Evolutionary conservation across 148 eudicot species (phyloP).

Genomic region (Pharnaceum exiguum): DNA sequence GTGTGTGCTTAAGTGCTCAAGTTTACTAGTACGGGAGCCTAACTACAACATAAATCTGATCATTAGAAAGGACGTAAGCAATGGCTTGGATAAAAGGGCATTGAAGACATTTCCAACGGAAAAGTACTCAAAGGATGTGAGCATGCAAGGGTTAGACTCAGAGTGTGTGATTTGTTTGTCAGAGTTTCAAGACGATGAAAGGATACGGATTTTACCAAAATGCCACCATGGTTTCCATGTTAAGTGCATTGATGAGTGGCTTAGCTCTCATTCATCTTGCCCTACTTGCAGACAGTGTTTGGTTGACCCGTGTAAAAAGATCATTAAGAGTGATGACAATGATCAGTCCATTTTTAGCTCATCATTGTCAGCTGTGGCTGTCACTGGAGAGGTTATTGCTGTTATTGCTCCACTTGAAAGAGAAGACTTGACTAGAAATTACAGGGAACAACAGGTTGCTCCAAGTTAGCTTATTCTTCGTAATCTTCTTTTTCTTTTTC

Average conservation of each 20-base stretch:
- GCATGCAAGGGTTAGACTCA: constrained; percentile 43
- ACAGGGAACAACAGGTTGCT: constrained; percentile 16
- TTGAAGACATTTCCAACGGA: constrained; percentile 56
- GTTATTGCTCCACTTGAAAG: constrained; percentile 45
- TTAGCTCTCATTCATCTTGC: constrained; percentile 73
- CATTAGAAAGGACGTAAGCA: constrained; percentile 1
- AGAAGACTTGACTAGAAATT: constrained; percentile 45
- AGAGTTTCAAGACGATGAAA: constrained; percentile 48
- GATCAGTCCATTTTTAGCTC: constrained; percentile 17
- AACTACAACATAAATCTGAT: constrained; percentile 17
- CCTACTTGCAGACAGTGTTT: constrained; percentile 79
- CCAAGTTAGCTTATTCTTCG: not conserved
- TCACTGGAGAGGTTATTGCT: constrained; percentile 17
- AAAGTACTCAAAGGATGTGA: constrained; percentile 38
- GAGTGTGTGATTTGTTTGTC: constrained; percentile 75
- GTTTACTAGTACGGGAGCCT: constrained; percentile 9
- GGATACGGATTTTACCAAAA: constrained; percentile 54
- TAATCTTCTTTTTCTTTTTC: too few species aligned
- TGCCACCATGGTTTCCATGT: constrained; percentile 85
- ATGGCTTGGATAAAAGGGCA: constrained; percentile 45
- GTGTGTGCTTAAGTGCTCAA: constrained; percentile 28
- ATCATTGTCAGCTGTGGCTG: constrained; percentile 1
- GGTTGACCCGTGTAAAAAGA: constrained; percentile 61
- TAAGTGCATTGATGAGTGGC: constrained; percentile 73
- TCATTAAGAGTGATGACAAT: constrained; percentile 27